These are phyloP conservation scores for Carex arenaria DNA, from an alignment of 202 grass and related monocot genomes.

Conservation along the genomic window DNA sequence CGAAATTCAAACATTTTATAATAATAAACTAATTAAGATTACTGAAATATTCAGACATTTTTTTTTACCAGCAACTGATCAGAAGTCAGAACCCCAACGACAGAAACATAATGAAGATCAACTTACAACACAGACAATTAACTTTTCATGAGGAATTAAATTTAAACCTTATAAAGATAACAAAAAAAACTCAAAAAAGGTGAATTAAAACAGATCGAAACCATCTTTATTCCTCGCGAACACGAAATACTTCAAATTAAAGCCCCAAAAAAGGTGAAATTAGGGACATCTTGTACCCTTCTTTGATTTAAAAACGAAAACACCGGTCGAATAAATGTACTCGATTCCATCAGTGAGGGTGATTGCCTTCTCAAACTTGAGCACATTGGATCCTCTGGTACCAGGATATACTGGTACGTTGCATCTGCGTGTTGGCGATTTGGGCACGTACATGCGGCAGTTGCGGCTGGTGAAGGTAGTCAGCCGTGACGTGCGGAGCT, in stretches of 20 bases:
- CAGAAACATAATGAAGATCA: not conserved
- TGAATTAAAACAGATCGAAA: not conserved
- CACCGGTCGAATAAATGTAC: constrained; percentile 33
- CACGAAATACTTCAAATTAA: not conserved
- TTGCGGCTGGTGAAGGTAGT: constrained; percentile 37
- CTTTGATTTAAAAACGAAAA: constrained; percentile 40
- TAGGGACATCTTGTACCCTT: constrained; percentile 34
- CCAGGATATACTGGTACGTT: constrained; percentile 17
- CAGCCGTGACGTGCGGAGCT: constrained; percentile 43
- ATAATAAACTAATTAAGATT: too few species aligned
- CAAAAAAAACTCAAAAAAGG: not conserved
- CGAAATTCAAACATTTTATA: too few species aligned
- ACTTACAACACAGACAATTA: not conserved
- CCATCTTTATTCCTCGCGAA: constrained; percentile 14
- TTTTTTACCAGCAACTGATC: not conserved
- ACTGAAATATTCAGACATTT: too few species aligned
- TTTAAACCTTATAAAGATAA: not conserved
- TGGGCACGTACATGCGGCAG: constrained; percentile 44
- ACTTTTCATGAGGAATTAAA: not conserved
- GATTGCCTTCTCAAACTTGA: constrained; percentile 45
- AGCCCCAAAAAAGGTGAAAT: not conserved
- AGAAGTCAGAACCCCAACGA: too few species aligned
- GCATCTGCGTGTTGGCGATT: constrained; percentile 38
- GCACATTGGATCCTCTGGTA: constrained; percentile 8
- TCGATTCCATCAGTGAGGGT: constrained; percentile 27